phyloP scores from a whole-genome alignment of 306 rosid species.

The Sicyos baderoa region DNA sequence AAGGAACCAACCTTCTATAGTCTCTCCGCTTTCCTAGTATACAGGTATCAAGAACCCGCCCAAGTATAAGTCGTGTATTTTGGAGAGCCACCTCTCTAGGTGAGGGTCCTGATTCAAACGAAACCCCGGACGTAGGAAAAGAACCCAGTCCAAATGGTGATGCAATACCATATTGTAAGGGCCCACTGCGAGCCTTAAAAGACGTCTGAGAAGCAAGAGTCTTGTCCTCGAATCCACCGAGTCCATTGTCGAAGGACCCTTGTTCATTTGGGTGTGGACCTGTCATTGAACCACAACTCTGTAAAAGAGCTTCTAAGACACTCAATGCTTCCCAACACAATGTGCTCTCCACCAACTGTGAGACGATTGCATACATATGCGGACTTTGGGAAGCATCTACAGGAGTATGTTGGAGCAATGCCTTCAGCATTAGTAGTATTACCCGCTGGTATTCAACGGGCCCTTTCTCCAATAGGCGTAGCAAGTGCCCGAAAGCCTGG shows the following conservation, averaged over 20 bases:
- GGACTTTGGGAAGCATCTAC: conserved; percentile 99
- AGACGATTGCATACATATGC: conserved; percentile 87
- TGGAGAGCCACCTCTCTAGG: conserved; percentile 76
- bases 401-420: conserved; percentile 95
- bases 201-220: conserved; percentile 73
- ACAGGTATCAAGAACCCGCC: conserved; percentile 80
- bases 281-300: conserved; percentile 87
- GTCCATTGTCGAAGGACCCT: conserved; percentile 64
- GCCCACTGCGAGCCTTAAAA: conserved; percentile 95
- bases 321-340: conserved; percentile 96
- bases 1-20: conserved; percentile 79
- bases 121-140: conserved; percentile 30
- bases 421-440: conserved; percentile 87
- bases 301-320: conserved; percentile 92
- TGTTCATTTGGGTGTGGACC: conserved; percentile 69
- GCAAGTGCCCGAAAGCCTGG: conserved; percentile 83
- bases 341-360: conserved; percentile 96
- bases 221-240: conserved; percentile 55
- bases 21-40: conserved; percentile 82
- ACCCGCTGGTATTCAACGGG: conserved; percentile 95
- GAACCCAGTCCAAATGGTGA: conserved; percentile 33
- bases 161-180: conserved; percentile 55
- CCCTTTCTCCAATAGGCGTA: conserved; percentile 83
- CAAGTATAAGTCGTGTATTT: conserved; percentile 78
- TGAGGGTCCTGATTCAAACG: conserved; percentile 53